These are phyloP conservation scores for Epichloe amarillans DNA, from an alignment of 2,329 filamentous ascomycete genomes.

Conservation along the genomic window DNA sequence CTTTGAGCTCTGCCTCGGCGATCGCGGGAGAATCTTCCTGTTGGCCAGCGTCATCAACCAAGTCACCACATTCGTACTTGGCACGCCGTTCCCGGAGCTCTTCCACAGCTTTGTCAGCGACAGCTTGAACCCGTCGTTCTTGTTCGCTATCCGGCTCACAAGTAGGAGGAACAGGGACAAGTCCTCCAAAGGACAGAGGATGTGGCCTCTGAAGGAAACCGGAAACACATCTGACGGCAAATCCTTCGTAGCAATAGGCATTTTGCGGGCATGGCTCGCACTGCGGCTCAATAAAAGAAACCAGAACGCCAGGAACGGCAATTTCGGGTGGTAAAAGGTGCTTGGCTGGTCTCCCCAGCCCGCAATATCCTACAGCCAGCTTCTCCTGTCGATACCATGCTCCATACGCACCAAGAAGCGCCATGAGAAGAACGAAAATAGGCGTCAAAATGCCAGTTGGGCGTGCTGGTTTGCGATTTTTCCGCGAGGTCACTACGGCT, in stretches of 20 bases:
- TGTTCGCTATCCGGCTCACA: slow-evolving; percentile 95
- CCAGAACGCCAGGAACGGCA: slow-evolving; percentile 57
- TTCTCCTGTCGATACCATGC: slow-evolving; percentile 91
- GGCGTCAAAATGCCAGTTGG: slow-evolving; percentile 46
- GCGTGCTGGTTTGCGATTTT: slow-evolving; percentile 23
- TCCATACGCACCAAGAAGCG: slow-evolving; percentile 58
- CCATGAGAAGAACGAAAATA: slow-evolving; percentile 56
- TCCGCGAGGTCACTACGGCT: slow-evolving; percentile 28
- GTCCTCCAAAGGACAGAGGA: slow-evolving; percentile 66
- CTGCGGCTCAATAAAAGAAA: slow-evolving; percentile 57
- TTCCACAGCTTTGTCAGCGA: slow-evolving; percentile 79
- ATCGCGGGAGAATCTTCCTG: slow-evolving; percentile 43
- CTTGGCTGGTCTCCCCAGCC: slow-evolving; percentile 54
- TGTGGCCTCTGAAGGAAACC: slow-evolving; percentile 81
- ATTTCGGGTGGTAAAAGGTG: slow-evolving; percentile 37
- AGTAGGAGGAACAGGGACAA: slow-evolving; percentile 75
- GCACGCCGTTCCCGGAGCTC: slow-evolving; percentile 75
- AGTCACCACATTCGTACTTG: slow-evolving; percentile 78
- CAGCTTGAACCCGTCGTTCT: slow-evolving; percentile 69
- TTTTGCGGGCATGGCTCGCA: slow-evolving; percentile 87
- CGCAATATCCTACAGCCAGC: slow-evolving; percentile 89
- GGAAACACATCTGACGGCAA: slow-evolving; percentile 66
- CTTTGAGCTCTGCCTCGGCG: slow-evolving; percentile 62
- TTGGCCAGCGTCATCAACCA: slow-evolving; percentile 46
- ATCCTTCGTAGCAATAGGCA: slow-evolving; percentile 72